A percentile compares a stretch with the other conserved stretches of the same genome.
Evolutionary conservation across 805 yeast genomes (phyloP).

Genomic region (Metschnikowia borealis): DNA sequence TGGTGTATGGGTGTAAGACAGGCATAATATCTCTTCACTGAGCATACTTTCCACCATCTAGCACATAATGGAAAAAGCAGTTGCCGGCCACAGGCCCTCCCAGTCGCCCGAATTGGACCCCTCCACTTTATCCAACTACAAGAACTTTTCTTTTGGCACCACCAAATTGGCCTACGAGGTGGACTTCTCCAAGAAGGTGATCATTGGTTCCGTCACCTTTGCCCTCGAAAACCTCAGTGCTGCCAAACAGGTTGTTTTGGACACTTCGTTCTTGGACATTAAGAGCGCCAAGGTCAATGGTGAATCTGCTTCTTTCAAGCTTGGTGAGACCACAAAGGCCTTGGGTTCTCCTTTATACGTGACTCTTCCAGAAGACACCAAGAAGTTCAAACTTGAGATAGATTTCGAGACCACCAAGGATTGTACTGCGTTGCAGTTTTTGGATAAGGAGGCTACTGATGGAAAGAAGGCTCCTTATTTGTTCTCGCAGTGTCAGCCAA

Average conservation of each 20-base stretch:
- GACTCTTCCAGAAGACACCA: conserved; percentile 7
- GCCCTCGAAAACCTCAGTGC: conserved; percentile 30
- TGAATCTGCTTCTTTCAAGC: conserved; percentile 22
- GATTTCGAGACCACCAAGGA: conserved; percentile 65
- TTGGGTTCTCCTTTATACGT: conserved; percentile 57
- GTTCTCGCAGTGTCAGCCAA: conserved; percentile 89
- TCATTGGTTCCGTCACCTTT: conserved; percentile 55
- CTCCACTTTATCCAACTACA: conserved; percentile 75
- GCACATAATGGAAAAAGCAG: conserved; percentile 10
- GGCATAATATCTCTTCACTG: not conserved
- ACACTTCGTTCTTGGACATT: conserved; percentile 61
- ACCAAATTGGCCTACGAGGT: conserved; percentile 54
- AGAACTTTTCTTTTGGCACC: conserved; percentile 44
- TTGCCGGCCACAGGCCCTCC: conserved; percentile 14
- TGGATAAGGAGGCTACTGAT: conserved; percentile 68
- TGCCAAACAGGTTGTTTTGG: conserved; percentile 49
- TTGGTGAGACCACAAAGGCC: conserved; percentile 46
- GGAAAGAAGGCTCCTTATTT: conserved; percentile 68
- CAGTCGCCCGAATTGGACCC: conserved; percentile 46
- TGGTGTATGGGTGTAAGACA: not conserved
- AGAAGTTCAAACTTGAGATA: conserved; percentile 32
- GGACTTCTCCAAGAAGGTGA: conserved; percentile 47
- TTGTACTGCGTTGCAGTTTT: conserved; percentile 85
- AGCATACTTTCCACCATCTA: not conserved
- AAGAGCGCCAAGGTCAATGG: conserved; percentile 43